These are phyloP conservation scores for cucumber (Cucumis sativus) DNA, from an alignment of 306 rosid species.

Conservation along the genomic window Cucumber_9930_V3 NC_026657.2:2188501-2189000, in stretches of 20 bases:
- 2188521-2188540: slow-evolving; percentile 73
- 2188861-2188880: not conserved
- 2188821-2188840: not conserved
- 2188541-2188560: slow-evolving; percentile 99
- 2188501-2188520: not conserved
- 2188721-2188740: not conserved
- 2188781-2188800: not conserved
- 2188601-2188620: slow-evolving; percentile 70
- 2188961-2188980: no score
- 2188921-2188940: no score
- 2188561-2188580: slow-evolving; percentile 76
- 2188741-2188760: not conserved
- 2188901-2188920: slow-evolving; percentile 56
- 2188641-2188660: slow-evolving; percentile 94
- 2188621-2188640: slow-evolving; percentile 99
- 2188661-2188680: slow-evolving; percentile 1
- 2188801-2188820: not conserved
- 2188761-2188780: not conserved
- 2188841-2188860: not conserved
- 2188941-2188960: no score
- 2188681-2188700: not conserved
- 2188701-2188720: not conserved
- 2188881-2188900: not conserved
- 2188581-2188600: slow-evolving; percentile 73
- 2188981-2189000: no score